Conservation (phyloP, 345 rosid species). For the Pistacia atlantica region DNA sequence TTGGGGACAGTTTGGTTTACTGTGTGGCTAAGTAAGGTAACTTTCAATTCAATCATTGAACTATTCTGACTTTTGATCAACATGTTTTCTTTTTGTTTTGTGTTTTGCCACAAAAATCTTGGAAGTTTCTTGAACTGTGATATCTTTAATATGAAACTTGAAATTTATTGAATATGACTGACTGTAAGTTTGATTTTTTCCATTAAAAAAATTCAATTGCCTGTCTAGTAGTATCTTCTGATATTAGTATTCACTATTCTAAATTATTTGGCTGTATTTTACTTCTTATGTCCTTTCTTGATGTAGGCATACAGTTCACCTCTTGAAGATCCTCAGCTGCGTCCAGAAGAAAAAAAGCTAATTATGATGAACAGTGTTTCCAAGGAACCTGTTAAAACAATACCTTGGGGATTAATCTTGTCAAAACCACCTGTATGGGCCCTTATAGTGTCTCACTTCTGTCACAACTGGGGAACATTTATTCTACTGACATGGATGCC, state of each 20-base stretch:
- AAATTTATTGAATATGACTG: not conserved
- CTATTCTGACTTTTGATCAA: not conserved
- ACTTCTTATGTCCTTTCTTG: conserved; percentile 20
- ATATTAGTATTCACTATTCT: not conserved
- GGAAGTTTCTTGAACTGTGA: conserved; percentile 1
- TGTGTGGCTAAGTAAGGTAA: conserved; percentile 80
- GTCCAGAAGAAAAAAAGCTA: conserved; percentile 66
- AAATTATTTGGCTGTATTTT: not conserved
- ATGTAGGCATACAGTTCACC: conserved; percentile 88
- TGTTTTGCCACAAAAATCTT: not conserved
- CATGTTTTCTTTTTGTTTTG: conserved; percentile 9
- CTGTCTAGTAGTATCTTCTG: not conserved
- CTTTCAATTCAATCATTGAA: not conserved
- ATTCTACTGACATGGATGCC: conserved; percentile 99
- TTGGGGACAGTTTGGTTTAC: conserved; percentile 86
- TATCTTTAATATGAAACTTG: not conserved
- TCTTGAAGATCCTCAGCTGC: conserved; percentile 67
- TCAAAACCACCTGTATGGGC: conserved; percentile 95
- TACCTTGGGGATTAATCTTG: conserved; percentile 83
- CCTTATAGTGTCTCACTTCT: conserved; percentile 76
- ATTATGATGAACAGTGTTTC: conserved; percentile 52
- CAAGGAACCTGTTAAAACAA: conserved; percentile 72
- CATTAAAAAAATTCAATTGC: not conserved
- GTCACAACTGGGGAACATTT: conserved; percentile 96
- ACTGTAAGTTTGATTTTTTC: not conserved